A percentile compares a stretch with the other conserved stretches of the same genome.
These are phyloP conservation scores for Gracilaria domingensis DNA, from an alignment of 23 red algal species.

Conservation along the genomic window DNA sequence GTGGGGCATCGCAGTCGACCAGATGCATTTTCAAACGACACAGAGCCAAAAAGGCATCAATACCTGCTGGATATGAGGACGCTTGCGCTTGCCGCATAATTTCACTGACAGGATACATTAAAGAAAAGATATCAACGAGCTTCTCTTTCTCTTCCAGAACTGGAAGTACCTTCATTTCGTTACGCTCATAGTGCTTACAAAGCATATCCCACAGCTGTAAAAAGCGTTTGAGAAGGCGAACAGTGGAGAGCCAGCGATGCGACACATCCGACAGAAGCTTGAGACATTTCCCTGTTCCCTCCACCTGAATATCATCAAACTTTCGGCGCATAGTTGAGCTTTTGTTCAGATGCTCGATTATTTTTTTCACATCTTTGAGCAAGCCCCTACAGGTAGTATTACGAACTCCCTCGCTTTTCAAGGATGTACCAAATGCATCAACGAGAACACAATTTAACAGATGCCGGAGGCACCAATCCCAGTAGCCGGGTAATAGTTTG, in stretches of 20 bases:
- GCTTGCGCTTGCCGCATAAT: too few species aligned
- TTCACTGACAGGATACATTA: too few species aligned
- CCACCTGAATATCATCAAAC: conserved; percentile 12
- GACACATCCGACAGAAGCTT: conserved; percentile 11
- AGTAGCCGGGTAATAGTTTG: background rate
- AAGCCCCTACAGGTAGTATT: background rate
- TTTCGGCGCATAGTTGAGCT: conserved; percentile 10
- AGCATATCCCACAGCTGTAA: background rate
- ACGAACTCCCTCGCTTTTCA: background rate
- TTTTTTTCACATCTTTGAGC: background rate
- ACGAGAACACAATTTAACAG: conserved; percentile 28
- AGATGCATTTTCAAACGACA: background rate
- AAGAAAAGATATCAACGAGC: too few species aligned
- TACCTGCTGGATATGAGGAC: too few species aligned
- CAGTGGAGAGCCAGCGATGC: conserved; percentile 15
- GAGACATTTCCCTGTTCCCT: background rate
- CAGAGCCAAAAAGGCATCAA: too few species aligned
- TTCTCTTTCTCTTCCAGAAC: background rate
- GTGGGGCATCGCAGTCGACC: background rate
- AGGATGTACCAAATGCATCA: conserved; percentile 36
- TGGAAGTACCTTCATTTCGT: too few species aligned
- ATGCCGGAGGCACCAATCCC: background rate
- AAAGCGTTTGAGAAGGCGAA: conserved; percentile 13
- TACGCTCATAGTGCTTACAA: too few species aligned
- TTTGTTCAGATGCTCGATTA: conserved; percentile 53